A percentile compares a stretch with the other conserved stretches of the same genome.
These are phyloP conservation scores for Aspergillus carlsbadensis DNA, from an alignment of 495 filamentous ascomycete species.

Conservation along the genomic window DNA sequence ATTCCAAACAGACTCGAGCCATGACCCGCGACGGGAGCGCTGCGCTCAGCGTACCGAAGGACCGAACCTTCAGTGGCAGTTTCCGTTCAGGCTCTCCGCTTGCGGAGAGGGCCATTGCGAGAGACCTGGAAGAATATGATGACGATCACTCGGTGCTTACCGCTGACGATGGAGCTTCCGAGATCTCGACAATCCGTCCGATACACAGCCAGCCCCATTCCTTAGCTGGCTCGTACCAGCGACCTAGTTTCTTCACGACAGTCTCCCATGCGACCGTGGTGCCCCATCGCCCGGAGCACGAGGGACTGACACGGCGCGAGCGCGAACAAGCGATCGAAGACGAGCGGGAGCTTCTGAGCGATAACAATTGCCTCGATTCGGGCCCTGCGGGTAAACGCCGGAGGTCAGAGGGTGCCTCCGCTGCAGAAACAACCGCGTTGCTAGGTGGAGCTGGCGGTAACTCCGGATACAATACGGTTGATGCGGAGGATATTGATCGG, in stretches of 20 bases:
- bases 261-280: slow-evolving; percentile 53
- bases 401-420: background rate
- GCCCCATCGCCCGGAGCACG: slow-evolving; percentile 42
- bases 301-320: slow-evolving; percentile 59
- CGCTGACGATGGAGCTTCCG: slow-evolving; percentile 46
- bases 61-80: slow-evolving; percentile 29
- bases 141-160: slow-evolving; percentile 43
- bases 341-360: slow-evolving; percentile 71
- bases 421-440: slow-evolving; percentile 51
- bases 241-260: slow-evolving; percentile 63
- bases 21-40: slow-evolving; percentile 23
- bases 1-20: background rate
- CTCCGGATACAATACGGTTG: slow-evolving; percentile 30
- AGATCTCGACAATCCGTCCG: slow-evolving; percentile 47
- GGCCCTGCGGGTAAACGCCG: slow-evolving; percentile 6
- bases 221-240: slow-evolving; percentile 68
- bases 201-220: slow-evolving; percentile 45
- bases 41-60: slow-evolving; percentile 18
- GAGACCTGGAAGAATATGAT: slow-evolving; percentile 61
- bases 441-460: slow-evolving; percentile 27
- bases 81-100: slow-evolving; percentile 62
- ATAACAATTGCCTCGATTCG: slow-evolving; percentile 65
- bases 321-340: slow-evolving; percentile 63
- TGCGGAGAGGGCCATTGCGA: slow-evolving; percentile 66
- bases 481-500: slow-evolving; percentile 43